Evolutionary conservation across 352 stramenopile species (phyloP).

Genomic region (Globisporangium viniferum): DNA sequence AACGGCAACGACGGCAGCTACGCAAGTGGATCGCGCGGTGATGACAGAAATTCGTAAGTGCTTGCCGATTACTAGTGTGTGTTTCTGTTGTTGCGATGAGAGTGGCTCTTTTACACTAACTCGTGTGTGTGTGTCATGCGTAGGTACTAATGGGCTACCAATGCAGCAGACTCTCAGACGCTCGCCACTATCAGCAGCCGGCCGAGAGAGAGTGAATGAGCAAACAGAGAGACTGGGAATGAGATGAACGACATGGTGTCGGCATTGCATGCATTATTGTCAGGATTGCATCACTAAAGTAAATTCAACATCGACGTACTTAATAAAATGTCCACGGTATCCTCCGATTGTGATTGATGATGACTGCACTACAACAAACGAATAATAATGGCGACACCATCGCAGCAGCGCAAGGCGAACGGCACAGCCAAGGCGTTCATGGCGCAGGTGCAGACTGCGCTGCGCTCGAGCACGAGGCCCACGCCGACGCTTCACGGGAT

Average conservation of each 20-base stretch:
- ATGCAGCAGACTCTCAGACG: not conserved
- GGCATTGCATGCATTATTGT: too few species aligned
- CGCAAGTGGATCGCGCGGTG: not conserved
- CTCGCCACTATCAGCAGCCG: not conserved
- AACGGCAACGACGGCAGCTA: constrained; percentile 9
- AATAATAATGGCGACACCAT: not conserved
- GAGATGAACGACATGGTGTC: not conserved
- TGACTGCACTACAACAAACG: not conserved
- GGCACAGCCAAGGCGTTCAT: constrained; percentile 61
- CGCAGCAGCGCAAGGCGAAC: constrained; percentile 15
- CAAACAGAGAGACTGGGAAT: not conserved
- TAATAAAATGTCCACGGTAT: not conserved
- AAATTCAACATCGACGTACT: not conserved
- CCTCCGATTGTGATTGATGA: not conserved
- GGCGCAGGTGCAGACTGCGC: constrained; percentile 45
- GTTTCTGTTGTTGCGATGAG: not conserved
- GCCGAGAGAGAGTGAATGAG: not conserved
- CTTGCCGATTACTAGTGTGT: not conserved
- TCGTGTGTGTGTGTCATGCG: not conserved
- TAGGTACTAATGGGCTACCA: not conserved
- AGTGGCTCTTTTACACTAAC: not conserved
- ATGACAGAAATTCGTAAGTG: not conserved
- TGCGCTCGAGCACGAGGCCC: constrained; percentile 31
- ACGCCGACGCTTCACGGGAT: constrained; percentile 54
- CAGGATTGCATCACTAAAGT: not conserved